Conservation (phyloP, 148 eudicot species). For the Suaeda aralocaspica region DNA sequence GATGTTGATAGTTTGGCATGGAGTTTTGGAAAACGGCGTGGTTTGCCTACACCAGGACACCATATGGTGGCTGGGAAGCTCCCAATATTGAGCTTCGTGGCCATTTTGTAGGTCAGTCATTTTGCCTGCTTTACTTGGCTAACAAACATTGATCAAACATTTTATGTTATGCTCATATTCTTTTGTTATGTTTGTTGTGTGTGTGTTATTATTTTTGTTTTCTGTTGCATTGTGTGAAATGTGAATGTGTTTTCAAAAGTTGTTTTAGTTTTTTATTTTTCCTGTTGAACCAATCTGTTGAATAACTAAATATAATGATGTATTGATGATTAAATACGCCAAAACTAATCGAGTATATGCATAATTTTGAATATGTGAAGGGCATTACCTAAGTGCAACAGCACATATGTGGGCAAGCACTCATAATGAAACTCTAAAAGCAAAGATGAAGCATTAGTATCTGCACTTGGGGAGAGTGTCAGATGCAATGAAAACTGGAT, state of each 20-base stretch:
- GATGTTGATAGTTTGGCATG: slow-evolving; percentile 77
- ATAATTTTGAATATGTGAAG: slow-evolving; percentile 31
- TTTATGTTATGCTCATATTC: not conserved
- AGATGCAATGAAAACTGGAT: slow-evolving; percentile 75
- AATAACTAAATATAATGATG: too few relatives aligned
- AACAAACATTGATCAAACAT: not conserved
- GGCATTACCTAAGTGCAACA: slow-evolving; percentile 91
- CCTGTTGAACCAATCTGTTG: not conserved
- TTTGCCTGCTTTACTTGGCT: not conserved
- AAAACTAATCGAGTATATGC: not conserved
- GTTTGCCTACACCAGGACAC: slow-evolving; percentile 55
- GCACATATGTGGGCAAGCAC: slow-evolving; percentile 99
- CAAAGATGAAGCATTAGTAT: slow-evolving; percentile 64
- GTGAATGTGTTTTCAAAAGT: not conserved
- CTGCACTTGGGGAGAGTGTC: slow-evolving; percentile 68
- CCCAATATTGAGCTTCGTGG: slow-evolving; percentile 70
- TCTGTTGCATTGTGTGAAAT: not conserved
- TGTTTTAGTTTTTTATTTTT: not conserved
- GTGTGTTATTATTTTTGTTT: not conserved
- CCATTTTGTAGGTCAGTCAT: slow-evolving; percentile 85
- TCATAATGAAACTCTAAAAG: slow-evolving; percentile 52
- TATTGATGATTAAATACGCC: too few relatives aligned
- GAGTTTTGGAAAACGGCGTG: slow-evolving; percentile 80
- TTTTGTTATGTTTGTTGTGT: too few relatives aligned
- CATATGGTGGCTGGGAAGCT: slow-evolving; percentile 91